Evolutionary conservation across 225 moss, liverwort and hornwort species (phyloP).

Genomic region (Bryoerythrophyllum caledonicum): DNA sequence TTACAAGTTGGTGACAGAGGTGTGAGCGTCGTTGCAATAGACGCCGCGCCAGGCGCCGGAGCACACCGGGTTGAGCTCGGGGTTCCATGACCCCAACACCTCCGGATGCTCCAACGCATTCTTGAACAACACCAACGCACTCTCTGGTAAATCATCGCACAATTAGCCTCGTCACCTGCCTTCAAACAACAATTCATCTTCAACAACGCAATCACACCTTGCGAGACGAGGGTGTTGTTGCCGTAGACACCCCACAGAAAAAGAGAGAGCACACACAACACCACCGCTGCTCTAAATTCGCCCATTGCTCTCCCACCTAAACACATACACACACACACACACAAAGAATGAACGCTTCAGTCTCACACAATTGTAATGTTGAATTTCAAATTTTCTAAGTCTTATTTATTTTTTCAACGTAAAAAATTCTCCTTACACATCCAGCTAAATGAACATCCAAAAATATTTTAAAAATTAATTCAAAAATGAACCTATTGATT

Average conservation of each 20-base stretch:
- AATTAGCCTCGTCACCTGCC: no score
- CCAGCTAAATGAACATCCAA: no score
- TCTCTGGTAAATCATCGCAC: no score
- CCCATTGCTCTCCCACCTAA: slow-evolving; percentile 28
- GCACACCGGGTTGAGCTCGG: slow-evolving; percentile 18
- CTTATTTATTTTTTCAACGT: no score
- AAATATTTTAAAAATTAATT: no score
- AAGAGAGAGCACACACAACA: slow-evolving; percentile 19
- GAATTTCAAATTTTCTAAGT: no score
- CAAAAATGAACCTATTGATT: no score
- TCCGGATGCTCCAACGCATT: slow-evolving; percentile 38
- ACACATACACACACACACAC: background rate
- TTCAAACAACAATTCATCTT: no score
- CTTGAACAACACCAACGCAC: slow-evolving; percentile 40
- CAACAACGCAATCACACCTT: no score
- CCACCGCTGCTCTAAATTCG: background rate
- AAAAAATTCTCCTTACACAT: no score
- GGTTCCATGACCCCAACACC: slow-evolving; percentile 48
- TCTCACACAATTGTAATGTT: background rate
- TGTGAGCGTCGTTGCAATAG: slow-evolving; percentile 31
- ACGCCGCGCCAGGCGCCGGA: slow-evolving; percentile 56
- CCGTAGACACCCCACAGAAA: background rate
- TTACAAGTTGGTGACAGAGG: slow-evolving; percentile 45
- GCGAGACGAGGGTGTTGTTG: slow-evolving; percentile 11
- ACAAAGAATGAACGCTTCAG: background rate